Evolutionary conservation across 2,329 filamentous ascomycete species (phyloP), one percentile per base, ranked within the genome.

Genomic region (Exophiala aquamarina): DNA sequence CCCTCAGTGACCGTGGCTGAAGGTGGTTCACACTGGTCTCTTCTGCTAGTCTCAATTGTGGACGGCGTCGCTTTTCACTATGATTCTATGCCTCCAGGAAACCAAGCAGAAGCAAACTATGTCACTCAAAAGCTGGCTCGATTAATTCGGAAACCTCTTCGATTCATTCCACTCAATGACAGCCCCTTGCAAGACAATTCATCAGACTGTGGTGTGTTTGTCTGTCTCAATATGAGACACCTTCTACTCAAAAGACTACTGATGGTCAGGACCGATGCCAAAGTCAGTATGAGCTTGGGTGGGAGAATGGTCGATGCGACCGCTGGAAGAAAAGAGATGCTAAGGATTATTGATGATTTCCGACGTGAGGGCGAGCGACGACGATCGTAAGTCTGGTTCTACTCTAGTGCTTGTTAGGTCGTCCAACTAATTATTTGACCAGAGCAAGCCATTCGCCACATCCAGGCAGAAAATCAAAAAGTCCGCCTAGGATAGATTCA

Each of bases 21-120:
- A 70, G 89, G 88, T 32, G 93, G 93, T 31, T 87, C 86, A 3
- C 93, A 98, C 67, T 98, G 93, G 93, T 95, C 89, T 0, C 74
- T 98, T 0, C 82, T 98, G 1, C 80, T 98, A 2, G 91, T 98
- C 23, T 90, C 85, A 10, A 79, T 90, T 32, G 83, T 95, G 40
- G 93, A 98, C 64, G 84, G 89, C 7, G 83, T 95, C 2, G 89
- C 92, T 0, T 98, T 98, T 67, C 93, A 98, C 73, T 98, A 98
- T 71, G 93, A 98, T 70, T 92, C 86, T 1, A 76, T 97, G 19
- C 79, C 81, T 2, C 83, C 84, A 2, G 79, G 82, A 31, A 97
- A 98, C 68, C 79, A 81, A 50, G 71, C 76, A 33, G 87, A 94
- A 56, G 93, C 89, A 1, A 77, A 79, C 41, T 71, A 79, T 1